These are phyloP conservation scores for Geotrichum reessii DNA, from an alignment of 1,139 yeast genomes.

Conservation along the genomic window DNA sequence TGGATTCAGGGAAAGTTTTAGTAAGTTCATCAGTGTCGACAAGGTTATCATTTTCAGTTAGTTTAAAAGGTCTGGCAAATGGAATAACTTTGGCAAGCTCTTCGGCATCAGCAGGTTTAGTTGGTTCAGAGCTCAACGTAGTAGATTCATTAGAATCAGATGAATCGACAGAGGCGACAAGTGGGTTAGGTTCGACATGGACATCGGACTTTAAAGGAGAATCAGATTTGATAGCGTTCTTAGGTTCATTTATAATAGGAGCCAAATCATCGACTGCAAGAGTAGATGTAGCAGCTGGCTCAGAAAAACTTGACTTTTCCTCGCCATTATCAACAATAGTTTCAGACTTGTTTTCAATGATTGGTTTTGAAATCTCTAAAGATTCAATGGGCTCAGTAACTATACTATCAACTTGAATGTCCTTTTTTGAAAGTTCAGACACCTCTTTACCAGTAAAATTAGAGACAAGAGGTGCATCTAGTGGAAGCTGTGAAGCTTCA, in stretches of 20 bases:
- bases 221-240: neutral
- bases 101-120: neutral
- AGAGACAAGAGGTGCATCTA: no score
- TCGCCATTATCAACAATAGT: neutral
- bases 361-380: slow-evolving; percentile 1
- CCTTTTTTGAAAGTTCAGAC: neutral
- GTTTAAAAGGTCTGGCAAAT: neutral
- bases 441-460: neutral
- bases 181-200: neutral
- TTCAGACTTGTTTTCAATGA: neutral
- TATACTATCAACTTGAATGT: neutral
- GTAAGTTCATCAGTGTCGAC: neutral
- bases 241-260: neutral
- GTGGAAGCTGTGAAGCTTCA: no score
- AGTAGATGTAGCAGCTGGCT: neutral
- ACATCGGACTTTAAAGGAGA: neutral
- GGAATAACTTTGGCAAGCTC: neutral
- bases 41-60: neutral
- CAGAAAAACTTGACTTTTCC: no score
- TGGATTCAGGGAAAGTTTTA: neutral
- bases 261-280: neutral
- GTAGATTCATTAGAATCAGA: neutral
- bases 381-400: neutral
- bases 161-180: neutral
- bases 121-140: neutral